phyloP scores from a whole-genome alignment of 2,329 filamentous ascomycete genomes.

The Monosporascus ibericus region DNA sequence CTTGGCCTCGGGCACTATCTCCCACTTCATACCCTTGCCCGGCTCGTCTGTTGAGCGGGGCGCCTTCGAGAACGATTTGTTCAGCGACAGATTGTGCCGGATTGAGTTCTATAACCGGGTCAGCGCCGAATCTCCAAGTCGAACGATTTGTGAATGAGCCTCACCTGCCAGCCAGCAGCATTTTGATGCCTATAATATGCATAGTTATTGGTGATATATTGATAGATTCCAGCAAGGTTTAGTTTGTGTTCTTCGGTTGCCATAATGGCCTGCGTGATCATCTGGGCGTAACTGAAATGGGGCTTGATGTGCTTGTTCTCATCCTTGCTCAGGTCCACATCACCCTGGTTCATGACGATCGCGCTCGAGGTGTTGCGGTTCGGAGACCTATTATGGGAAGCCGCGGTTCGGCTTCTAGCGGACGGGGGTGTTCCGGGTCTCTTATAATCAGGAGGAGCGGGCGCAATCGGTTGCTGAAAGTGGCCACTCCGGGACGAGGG shows the following conservation, averaged over 20 bases:
- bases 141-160: slow-evolving; percentile 17
- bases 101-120: slow-evolving; percentile 70
- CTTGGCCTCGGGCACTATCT: slow-evolving; percentile 75
- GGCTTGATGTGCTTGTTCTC: slow-evolving; percentile 88
- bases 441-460: slow-evolving; percentile 54
- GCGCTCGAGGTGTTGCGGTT: slow-evolving; percentile 31
- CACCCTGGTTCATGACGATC: slow-evolving; percentile 42
- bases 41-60: slow-evolving; percentile 90
- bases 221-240: slow-evolving; percentile 88
- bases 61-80: slow-evolving; percentile 91
- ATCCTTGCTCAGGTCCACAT: slow-evolving; percentile 75
- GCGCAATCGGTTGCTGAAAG: slow-evolving; percentile 46
- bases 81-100: slow-evolving; percentile 89
- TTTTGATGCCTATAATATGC: slow-evolving; percentile 83
- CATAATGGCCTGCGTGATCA: slow-evolving; percentile 95
- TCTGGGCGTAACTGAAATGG: slow-evolving; percentile 89
- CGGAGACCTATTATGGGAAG: slow-evolving; percentile 32
- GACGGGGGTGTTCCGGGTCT: slow-evolving; percentile 56
- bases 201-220: slow-evolving; percentile 85
- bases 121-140: slow-evolving; percentile 11
- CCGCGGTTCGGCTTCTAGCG: slow-evolving; percentile 28
- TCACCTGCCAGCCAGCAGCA: slow-evolving; percentile 80
- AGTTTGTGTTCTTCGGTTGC: slow-evolving; percentile 81
- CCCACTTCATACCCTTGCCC: slow-evolving; percentile 99
- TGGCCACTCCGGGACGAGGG: slow-evolving; percentile 17